phyloP scores from a whole-genome alignment of 139 green algal genomes.

The Chlorokybus atmophyticus region DNA sequence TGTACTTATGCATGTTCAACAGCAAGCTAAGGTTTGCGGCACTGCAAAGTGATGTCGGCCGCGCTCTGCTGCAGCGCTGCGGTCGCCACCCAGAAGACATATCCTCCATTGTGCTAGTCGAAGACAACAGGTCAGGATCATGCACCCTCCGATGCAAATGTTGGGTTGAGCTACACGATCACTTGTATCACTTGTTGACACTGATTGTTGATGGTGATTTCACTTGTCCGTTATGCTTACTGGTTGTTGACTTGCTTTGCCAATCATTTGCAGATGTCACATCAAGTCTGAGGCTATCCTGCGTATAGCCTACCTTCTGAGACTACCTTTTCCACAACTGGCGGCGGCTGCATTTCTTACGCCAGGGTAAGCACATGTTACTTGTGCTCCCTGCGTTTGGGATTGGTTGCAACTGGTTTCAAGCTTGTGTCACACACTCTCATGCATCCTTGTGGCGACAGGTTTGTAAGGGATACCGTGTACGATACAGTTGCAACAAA shows the following conservation, averaged over 20 bases:
- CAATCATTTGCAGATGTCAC: conserved; percentile 7
- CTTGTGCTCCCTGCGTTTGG: neutral
- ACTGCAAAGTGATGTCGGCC: conserved; percentile 28
- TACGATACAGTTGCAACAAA: conserved; percentile 19
- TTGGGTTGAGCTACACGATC: too few species aligned
- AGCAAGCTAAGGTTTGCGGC: conserved; percentile 28
- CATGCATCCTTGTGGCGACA: conserved; percentile 2
- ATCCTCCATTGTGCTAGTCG: conserved; percentile 30
- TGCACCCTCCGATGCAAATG: neutral
- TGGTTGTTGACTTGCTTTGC: neutral
- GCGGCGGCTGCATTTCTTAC: neutral
- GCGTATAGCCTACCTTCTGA: conserved; percentile 9
- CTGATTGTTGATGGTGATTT: conserved; percentile 9
- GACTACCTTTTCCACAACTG: conserved; percentile 9
- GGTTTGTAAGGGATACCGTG: conserved; percentile 8
- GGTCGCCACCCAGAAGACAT: conserved; percentile 24
- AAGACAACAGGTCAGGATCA: conserved; percentile 3
- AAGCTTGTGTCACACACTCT: neutral
- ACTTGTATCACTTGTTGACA: too few species aligned
- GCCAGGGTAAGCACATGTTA: conserved; percentile 13
- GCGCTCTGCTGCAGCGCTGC: conserved; percentile 12
- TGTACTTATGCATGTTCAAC: too few species aligned
- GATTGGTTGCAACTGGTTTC: neutral
- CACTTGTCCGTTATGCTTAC: neutral
- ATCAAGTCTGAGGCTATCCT: conserved; percentile 21